Conservation (phyloP, 2,329 filamentous ascomycete species). For the Paramyrothecium roridum region DNA sequence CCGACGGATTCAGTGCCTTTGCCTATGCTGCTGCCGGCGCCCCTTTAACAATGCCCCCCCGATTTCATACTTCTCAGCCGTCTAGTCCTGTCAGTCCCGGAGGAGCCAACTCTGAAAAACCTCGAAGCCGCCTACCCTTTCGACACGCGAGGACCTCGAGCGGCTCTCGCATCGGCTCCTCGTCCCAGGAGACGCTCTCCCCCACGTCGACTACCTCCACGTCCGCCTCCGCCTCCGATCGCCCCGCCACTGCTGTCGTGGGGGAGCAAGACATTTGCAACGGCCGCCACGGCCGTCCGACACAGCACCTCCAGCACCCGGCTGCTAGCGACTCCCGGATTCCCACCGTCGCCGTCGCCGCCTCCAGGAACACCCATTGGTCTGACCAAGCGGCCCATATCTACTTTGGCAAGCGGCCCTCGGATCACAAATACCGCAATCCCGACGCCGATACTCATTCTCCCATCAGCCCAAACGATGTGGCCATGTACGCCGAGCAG, state of each 20-base stretch:
- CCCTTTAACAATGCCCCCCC: slow-evolving; percentile 19
- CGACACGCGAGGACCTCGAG: background rate
- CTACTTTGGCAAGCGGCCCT: background rate
- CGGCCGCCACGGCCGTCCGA: background rate
- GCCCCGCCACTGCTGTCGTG: background rate
- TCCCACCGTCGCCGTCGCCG: background rate
- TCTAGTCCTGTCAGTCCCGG: background rate
- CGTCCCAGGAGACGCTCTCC: background rate
- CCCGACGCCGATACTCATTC: slow-evolving; percentile 14
- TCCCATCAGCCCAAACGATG: slow-evolving; percentile 30
- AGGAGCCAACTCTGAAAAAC: background rate
- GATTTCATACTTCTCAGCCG: slow-evolving; percentile 9
- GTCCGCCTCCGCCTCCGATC: slow-evolving; percentile 3
- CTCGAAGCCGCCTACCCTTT: slow-evolving; percentile 1
- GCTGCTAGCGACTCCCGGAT: background rate
- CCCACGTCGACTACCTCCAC: background rate
- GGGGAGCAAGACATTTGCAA: background rate
- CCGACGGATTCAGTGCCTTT: slow-evolving; percentile 25
- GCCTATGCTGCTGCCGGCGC: slow-evolving; percentile 21
- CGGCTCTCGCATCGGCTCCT: background rate
- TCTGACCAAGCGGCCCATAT: background rate
- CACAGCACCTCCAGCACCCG: background rate
- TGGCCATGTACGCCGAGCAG: slow-evolving; percentile 28
- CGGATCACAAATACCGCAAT: slow-evolving; percentile 2
- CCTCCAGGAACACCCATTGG: background rate